Percentiles rank a stretch among this genome's conserved stretches.
Evolutionary conservation across 495 filamentous ascomycete genomes (phyloP).

Genomic region (Xylaria telfairii): DNA sequence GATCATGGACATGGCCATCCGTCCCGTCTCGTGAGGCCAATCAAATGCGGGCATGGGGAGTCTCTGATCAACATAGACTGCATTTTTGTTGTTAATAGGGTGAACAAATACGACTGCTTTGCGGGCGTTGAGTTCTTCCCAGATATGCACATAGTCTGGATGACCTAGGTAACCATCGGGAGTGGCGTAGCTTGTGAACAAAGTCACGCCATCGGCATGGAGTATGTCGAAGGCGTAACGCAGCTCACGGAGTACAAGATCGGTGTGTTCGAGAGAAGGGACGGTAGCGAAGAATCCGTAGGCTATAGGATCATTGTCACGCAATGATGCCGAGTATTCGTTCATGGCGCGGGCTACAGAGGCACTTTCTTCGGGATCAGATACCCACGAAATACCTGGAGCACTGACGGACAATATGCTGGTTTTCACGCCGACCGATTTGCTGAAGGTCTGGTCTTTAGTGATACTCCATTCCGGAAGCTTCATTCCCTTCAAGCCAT

Average conservation of each 20-base stretch:
- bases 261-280: neutral
- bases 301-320: neutral
- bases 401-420: neutral
- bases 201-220: neutral
- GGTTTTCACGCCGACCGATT: neutral
- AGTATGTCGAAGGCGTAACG: neutral
- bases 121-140: conserved; percentile 3
- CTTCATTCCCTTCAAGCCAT: neutral
- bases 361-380: neutral
- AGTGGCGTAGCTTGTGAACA: neutral
- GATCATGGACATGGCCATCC: neutral
- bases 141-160: neutral
- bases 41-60: neutral
- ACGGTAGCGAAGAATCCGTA: conserved; percentile 3
- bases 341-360: neutral
- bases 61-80: neutral
- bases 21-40: neutral
- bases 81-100: neutral
- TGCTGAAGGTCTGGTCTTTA: neutral
- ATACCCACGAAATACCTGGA: neutral
- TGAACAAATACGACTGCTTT: conserved; percentile 3
- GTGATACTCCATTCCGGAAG: neutral
- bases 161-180: neutral
- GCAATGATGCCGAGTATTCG: neutral
- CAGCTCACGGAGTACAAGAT: conserved; percentile 1